These are phyloP conservation scores for Pisolithus tinctorius DNA, from an alignment of 768 basidiomycete genomes.

Conservation along the genomic window DNA sequence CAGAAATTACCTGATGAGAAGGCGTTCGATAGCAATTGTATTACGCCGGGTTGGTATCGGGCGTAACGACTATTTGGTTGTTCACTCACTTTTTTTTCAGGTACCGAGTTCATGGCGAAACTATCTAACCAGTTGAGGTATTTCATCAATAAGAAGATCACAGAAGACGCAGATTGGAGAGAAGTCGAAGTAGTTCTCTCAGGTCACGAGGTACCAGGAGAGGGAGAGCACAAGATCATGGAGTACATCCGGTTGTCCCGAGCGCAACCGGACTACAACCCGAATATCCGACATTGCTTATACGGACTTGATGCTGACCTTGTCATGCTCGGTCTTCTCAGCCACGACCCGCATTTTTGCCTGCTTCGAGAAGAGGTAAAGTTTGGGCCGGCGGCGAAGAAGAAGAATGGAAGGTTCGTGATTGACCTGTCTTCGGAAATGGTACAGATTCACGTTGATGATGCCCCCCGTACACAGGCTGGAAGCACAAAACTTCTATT, in stretches of 20 bases:
- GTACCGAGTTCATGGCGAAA: conserved; percentile 91
- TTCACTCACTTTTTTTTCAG: conserved; percentile 29
- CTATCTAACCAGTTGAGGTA: conserved; percentile 91
- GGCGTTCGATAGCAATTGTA: conserved; percentile 98
- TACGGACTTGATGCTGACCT: conserved; percentile 98
- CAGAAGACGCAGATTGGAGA: conserved; percentile 94
- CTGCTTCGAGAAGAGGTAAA: conserved; percentile 96
- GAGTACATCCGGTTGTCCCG: conserved; percentile 94
- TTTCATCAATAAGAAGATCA: conserved; percentile 97
- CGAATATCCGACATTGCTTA: conserved; percentile 94
- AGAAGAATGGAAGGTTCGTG: conserved; percentile 55
- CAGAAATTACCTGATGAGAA: conserved; percentile 90
- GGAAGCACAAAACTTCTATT: conserved; percentile 87
- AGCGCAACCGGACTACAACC: conserved; percentile 93
- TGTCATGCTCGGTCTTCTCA: conserved; percentile 95
- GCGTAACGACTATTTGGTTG: background rate
- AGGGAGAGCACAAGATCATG: conserved; percentile 99
- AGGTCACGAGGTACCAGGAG: conserved; percentile 97
- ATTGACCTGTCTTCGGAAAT: background rate
- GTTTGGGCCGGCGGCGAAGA: conserved; percentile 77
- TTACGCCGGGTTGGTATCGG: conserved; percentile 79
- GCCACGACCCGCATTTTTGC: conserved; percentile 99
- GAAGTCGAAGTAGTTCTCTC: conserved; percentile 88
- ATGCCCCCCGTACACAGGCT: conserved; percentile 27
- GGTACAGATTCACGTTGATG: conserved; percentile 4